A percentile compares a stretch with the other conserved stretches of the same genome.
phyloP scores from a whole-genome alignment of 2,329 filamentous ascomycete genomes.

The Cryoendolithus antarcticus region DNA sequence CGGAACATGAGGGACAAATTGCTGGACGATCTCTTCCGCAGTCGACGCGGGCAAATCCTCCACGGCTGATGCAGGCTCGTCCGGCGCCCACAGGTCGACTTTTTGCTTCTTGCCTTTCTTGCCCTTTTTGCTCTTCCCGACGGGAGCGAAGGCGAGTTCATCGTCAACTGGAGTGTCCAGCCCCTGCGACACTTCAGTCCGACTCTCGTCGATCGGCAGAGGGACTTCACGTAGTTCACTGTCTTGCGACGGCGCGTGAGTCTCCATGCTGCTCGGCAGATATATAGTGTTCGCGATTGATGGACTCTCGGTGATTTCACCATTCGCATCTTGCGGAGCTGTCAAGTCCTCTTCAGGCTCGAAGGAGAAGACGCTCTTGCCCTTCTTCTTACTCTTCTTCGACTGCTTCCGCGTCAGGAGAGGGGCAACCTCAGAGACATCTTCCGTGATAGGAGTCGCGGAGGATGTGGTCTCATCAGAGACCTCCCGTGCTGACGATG shows the following conservation, averaged over 20 bases:
- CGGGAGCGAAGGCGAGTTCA: conserved; percentile 4
- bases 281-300: no score
- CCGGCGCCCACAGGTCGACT: conserved; percentile 4
- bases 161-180: neutral
- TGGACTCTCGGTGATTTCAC: no score
- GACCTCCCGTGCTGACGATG: conserved; percentile 4
- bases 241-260: no score
- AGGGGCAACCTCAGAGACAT: neutral
- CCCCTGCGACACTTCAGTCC: neutral
- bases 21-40: neutral
- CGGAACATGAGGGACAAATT: neutral
- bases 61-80: conserved; percentile 3
- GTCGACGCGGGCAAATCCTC: neutral
- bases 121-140: conserved; percentile 12
- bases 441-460: neutral
- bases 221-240: no score
- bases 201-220: neutral
- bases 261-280: no score
- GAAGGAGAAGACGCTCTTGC: conserved; percentile 14
- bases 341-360: no score
- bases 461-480: neutral
- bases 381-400: conserved; percentile 20
- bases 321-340: no score
- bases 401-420: conserved; percentile 14
- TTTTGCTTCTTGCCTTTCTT: conserved; percentile 16